Evolutionary conservation across 768 basidiomycete species (phyloP).

Genomic region (Exidia glandulosa): DNA sequence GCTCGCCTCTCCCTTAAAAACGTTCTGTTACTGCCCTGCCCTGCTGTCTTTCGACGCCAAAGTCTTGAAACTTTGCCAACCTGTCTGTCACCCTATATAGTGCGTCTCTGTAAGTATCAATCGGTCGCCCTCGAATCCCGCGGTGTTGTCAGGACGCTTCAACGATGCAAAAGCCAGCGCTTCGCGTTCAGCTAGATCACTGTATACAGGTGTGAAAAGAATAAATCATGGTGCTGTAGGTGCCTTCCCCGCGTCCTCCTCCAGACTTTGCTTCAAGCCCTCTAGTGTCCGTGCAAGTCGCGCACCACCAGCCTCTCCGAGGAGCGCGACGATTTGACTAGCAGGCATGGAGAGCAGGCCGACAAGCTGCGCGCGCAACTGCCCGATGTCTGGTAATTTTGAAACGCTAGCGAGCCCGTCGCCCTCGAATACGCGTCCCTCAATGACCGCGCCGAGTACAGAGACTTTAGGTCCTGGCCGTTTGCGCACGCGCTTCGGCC

Average conservation of each 20-base stretch:
- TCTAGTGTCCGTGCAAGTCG: slow-evolving; percentile 61
- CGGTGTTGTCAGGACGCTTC: too few species aligned
- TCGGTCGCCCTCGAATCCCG: too few species aligned
- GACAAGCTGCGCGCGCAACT: slow-evolving; percentile 70
- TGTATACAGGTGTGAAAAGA: too few species aligned
- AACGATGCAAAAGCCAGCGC: too few species aligned
- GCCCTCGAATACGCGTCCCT: slow-evolving; percentile 57
- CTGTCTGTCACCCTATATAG: too few species aligned
- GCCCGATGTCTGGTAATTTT: slow-evolving; percentile 67
- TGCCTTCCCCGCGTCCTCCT: slow-evolving; percentile 32
- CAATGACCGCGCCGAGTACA: slow-evolving; percentile 71
- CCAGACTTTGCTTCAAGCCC: slow-evolving; percentile 58
- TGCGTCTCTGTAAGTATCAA: too few species aligned
- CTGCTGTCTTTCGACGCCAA: slow-evolving; percentile 5
- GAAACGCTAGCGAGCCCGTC: slow-evolving; percentile 51
- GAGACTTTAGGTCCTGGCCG: slow-evolving; percentile 52
- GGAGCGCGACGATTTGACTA: slow-evolving; percentile 57
- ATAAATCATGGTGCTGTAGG: background rate
- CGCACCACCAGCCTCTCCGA: slow-evolving; percentile 60
- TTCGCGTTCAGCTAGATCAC: too few species aligned
- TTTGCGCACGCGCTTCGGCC: slow-evolving; percentile 48
- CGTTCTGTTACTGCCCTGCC: slow-evolving; percentile 5
- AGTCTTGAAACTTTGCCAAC: slow-evolving; percentile 3
- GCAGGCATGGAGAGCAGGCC: slow-evolving; percentile 71
- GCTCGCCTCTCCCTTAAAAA: slow-evolving; percentile 1